These are phyloP conservation scores for Penstemon eatonii DNA, from an alignment of 257 asterid genomes.

Conservation along the genomic window DNA sequence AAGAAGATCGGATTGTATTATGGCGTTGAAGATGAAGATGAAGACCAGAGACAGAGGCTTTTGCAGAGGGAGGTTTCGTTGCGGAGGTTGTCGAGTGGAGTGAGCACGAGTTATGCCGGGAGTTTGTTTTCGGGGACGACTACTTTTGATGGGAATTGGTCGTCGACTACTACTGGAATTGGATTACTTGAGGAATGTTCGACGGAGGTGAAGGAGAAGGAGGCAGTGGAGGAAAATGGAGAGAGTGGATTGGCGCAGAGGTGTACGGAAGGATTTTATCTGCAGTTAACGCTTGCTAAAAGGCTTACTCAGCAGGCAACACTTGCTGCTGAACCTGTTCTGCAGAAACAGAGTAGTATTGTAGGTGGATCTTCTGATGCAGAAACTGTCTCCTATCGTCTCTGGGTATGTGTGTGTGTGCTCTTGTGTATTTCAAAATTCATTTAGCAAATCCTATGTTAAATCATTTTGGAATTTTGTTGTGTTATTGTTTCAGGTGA, in stretches of 20 bases:
- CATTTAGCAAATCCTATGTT: neutral
- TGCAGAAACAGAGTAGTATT: slow-evolving; percentile 33
- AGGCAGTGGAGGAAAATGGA: slow-evolving; percentile 25
- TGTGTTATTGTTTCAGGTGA: slow-evolving; percentile 51
- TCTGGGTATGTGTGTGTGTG: slow-evolving; percentile 60
- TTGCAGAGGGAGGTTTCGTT: slow-evolving; percentile 42
- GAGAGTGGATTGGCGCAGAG: slow-evolving; percentile 43
- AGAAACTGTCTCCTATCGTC: slow-evolving; percentile 65
- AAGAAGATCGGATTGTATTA: slow-evolving; percentile 41
- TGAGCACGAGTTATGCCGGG: slow-evolving; percentile 78
- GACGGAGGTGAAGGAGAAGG: slow-evolving; percentile 36
- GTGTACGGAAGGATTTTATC: slow-evolving; percentile 59
- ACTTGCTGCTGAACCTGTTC: slow-evolving; percentile 46
- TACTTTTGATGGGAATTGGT: slow-evolving; percentile 66
- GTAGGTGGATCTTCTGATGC: slow-evolving; percentile 55
- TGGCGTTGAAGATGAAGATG: slow-evolving; percentile 39
- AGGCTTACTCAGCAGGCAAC: slow-evolving; percentile 64
- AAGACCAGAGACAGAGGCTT: slow-evolving; percentile 41
- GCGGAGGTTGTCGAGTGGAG: slow-evolving; percentile 69
- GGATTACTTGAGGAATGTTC: slow-evolving; percentile 42
- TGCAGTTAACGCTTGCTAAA: slow-evolving; percentile 75
- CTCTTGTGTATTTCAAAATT: neutral
- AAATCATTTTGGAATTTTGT: neutral
- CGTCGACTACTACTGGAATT: slow-evolving; percentile 42
- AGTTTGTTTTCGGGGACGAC: slow-evolving; percentile 79